Conservation (phyloP, 768 basidiomycete genomes). For the Trametes cubensis region DNA sequence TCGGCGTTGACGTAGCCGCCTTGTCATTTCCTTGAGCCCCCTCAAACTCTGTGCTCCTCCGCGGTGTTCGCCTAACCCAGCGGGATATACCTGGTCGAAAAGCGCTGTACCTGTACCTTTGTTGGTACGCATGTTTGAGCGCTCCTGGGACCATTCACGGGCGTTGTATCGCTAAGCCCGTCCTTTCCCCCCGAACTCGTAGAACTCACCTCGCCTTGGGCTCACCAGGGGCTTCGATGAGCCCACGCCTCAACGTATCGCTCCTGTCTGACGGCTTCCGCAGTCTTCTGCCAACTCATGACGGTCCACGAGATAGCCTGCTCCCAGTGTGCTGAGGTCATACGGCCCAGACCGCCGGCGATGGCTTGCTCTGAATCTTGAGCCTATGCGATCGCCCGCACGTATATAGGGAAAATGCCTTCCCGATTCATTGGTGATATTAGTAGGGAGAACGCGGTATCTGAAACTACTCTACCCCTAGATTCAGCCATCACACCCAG, state of each 20-base stretch:
- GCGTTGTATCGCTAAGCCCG: background rate
- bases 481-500: too few relatives aligned
- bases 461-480: too few relatives aligned
- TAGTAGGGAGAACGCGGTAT: too few relatives aligned
- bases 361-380: background rate
- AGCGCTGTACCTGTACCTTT: too few relatives aligned
- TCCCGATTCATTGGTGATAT: too few relatives aligned
- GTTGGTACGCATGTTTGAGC: too few relatives aligned
- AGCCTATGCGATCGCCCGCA: background rate
- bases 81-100: too few relatives aligned
- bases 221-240: background rate
- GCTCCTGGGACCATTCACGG: background rate
- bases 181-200: background rate
- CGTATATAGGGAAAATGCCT: background rate
- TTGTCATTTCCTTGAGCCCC: too few relatives aligned
- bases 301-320: background rate
- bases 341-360: background rate
- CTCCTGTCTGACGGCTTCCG: background rate
- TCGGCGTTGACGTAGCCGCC: too few relatives aligned
- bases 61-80: too few relatives aligned
- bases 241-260: background rate
- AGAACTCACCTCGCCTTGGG: background rate
- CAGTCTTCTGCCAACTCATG: constrained; percentile 1
- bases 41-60: too few relatives aligned
- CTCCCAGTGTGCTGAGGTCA: background rate